phyloP scores from a whole-genome alignment of 1,139 yeast genomes.

The Yamadazyma triangularis region DNA sequence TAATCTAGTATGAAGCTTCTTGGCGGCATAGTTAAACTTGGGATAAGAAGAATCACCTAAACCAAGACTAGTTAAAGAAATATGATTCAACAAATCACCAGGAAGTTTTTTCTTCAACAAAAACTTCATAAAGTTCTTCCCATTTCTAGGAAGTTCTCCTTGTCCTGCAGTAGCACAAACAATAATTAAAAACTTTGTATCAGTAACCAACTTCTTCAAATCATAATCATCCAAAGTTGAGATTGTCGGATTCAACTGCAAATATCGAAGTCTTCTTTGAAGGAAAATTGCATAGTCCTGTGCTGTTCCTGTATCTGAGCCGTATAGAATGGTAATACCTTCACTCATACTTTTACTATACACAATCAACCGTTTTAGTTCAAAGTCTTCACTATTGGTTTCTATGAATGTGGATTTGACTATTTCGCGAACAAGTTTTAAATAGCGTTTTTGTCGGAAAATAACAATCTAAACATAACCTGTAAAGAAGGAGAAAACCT shows the following conservation, averaged over 20 bases:
- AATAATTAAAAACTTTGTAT: constrained; percentile 51
- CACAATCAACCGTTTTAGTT: too few relatives aligned
- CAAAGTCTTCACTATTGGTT: too few relatives aligned
- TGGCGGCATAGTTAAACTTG: constrained; percentile 78
- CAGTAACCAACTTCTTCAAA: constrained; percentile 44
- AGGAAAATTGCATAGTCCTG: constrained; percentile 78
- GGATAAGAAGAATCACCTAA: constrained; percentile 95
- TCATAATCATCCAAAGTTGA: constrained; percentile 63
- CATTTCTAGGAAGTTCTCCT: constrained; percentile 86
- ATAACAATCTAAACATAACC: too few relatives aligned
- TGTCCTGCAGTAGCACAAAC: constrained; percentile 88
- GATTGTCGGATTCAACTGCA: constrained; percentile 48
- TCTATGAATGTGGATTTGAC: too few relatives aligned
- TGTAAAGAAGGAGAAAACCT: too few relatives aligned
- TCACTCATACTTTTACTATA: background rate
- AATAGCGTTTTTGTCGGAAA: too few relatives aligned
- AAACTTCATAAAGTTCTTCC: constrained; percentile 67
- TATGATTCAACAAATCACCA: constrained; percentile 53
- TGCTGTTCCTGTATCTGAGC: constrained; percentile 91
- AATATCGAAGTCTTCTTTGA: constrained; percentile 51
- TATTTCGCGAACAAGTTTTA: too few relatives aligned
- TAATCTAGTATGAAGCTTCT: constrained; percentile 74
- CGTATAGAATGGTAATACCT: constrained; percentile 62
- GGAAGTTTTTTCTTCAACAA: constrained; percentile 69
- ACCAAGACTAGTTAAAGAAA: constrained; percentile 73